A percentile compares a stretch with the other conserved stretches of the same genome.
phyloP scores from a whole-genome alignment of 371 early-diverging fungal genomes.

The Actinomucor elegans region DNA sequence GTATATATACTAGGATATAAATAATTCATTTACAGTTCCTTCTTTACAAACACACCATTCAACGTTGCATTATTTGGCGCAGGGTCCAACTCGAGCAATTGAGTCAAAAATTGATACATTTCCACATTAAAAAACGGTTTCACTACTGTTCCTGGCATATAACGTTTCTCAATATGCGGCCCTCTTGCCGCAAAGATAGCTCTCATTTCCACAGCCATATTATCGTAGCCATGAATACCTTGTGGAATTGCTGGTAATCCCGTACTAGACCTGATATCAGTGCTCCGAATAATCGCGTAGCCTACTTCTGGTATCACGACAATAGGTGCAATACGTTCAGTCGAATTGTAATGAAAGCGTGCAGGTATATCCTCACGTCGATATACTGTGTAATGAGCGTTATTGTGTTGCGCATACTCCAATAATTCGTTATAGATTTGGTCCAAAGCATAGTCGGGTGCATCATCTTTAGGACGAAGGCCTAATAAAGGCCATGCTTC shows the following conservation, averaged over 20 bases:
- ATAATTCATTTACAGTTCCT: too few relatives aligned
- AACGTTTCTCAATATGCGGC: slow-evolving; percentile 53
- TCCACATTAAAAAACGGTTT: slow-evolving; percentile 39
- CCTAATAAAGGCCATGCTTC: slow-evolving; percentile 44
- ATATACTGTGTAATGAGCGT: slow-evolving; percentile 63
- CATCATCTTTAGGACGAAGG: slow-evolving; percentile 48
- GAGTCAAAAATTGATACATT: slow-evolving; percentile 35
- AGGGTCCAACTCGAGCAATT: slow-evolving; percentile 27
- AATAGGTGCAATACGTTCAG: slow-evolving; percentile 71
- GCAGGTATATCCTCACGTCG: slow-evolving; percentile 61
- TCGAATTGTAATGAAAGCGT: slow-evolving; percentile 60
- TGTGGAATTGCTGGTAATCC: slow-evolving; percentile 4
- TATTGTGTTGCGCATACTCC: slow-evolving; percentile 33
- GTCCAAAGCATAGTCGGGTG: slow-evolving; percentile 26
- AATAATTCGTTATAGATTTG: slow-evolving; percentile 36
- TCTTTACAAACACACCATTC: slow-evolving; percentile 15
- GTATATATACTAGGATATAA: too few relatives aligned
- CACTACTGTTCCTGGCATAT: slow-evolving; percentile 11
- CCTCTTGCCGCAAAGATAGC: slow-evolving; percentile 84
- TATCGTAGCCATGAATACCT: slow-evolving; percentile 90
- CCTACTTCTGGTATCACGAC: slow-evolving; percentile 68
- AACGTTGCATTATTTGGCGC: slow-evolving; percentile 35
- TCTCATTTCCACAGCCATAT: slow-evolving; percentile 73
- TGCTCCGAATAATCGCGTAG: slow-evolving; percentile 33
- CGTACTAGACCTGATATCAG: not conserved